Base-by-base conservation (phyloP, 176 grass and related monocot species). In the Oryza officinalis region DNA sequence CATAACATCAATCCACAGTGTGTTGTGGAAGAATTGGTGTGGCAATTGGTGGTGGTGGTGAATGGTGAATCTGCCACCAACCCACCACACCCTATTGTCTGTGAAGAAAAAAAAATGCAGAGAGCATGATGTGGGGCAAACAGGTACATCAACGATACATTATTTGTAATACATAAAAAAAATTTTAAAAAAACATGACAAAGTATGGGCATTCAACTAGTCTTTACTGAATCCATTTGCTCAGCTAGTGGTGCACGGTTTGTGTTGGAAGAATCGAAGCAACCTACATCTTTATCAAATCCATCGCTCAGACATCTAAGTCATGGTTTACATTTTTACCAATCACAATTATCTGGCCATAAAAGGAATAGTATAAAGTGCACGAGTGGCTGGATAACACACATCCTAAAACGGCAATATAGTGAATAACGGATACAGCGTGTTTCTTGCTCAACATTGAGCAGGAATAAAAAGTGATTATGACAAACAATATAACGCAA, bases 211-310 rank as follows among this genome's bases (percentile, higher is more conserved):
- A 40, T 9, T 40, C 37, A 40, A 1, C 37, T 40, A 40, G 49
- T 63, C 37, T 74, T 69, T 32, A 69, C 47, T n/a, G 67, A 75
- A 76, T 69, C 40, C n/a, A 76, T 22, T 54, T 38, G 74, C 61
- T 59, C 46, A 80, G 27, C 65, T n/a, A 69, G 52, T 57, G 38
- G 50, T 27, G 20, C 80, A 45, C 49, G 17, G 46, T 52, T 76
- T 75, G 49, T 84, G 75, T 22, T 69, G 15, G 46, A 60, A 47
- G 2, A 47, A 72, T 33, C 17, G 4, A 74, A 74, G 15, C 15
- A 27, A 75, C 8, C 27, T 30, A n/a, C n/a, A 50, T 63, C 38
- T 68, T 69, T 32, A 69, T 61, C 15, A 67, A 75, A 80, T 63
- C 30, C 28, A 76, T 66, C n/a, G 74, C 61, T 67, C 37, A 75